Conservation (phyloP, 345 rosid species). For the Brassica rapa region DNA sequence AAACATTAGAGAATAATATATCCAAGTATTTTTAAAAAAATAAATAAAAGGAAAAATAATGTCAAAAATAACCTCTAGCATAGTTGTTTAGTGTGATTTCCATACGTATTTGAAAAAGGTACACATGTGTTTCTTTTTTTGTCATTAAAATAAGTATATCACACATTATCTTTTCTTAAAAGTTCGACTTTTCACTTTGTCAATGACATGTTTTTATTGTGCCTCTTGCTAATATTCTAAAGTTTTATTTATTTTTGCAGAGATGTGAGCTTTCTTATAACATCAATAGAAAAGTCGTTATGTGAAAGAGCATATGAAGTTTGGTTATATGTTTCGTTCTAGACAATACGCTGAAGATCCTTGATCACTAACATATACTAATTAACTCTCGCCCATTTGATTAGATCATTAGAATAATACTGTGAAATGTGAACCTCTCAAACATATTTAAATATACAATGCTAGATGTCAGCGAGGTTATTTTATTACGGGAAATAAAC, state of each 20-base stretch:
- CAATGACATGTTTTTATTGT: not conserved
- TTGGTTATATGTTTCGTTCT: not conserved
- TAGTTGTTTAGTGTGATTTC: conserved; percentile 7
- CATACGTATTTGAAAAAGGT: conserved; percentile 16
- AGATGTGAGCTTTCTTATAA: not conserved
- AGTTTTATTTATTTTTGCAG: not conserved
- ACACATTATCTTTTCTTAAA: not conserved
- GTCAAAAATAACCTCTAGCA: not conserved
- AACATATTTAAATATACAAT: not conserved
- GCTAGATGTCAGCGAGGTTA: conserved; percentile 20
- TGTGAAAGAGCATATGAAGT: not conserved
- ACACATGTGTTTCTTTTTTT: conserved; percentile 3
- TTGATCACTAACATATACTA: not conserved
- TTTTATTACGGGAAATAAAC: not conserved
- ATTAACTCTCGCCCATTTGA: not conserved
- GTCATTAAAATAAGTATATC: not conserved
- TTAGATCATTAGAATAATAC: not conserved
- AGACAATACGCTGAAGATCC: not conserved
- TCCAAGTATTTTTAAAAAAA: not conserved
- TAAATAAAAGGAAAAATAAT: not conserved
- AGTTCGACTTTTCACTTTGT: not conserved
- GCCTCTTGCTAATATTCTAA: not conserved
- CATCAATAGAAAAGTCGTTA: not conserved
- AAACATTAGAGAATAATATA: conserved; percentile 10
- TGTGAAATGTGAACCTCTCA: conserved; percentile 13